Evolutionary conservation across 148 eudicot genomes (phyloP).

Genomic region (Arctostaphylos glauca): DNA sequence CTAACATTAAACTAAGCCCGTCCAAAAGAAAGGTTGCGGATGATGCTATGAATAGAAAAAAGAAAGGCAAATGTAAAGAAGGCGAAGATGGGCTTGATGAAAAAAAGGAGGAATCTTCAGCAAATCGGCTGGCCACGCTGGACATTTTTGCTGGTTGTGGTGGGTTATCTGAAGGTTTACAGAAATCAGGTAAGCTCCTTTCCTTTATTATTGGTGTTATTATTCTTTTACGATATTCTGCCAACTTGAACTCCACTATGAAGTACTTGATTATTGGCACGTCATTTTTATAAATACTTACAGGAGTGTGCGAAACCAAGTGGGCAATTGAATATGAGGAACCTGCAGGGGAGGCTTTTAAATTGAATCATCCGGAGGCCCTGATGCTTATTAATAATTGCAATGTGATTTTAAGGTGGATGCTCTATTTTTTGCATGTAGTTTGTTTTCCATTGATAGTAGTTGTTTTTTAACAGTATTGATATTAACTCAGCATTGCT

Average conservation of each 20-base stretch:
- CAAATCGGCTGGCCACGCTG: constrained; percentile 52
- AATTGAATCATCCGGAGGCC: constrained; percentile 80
- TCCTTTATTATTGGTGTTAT: not conserved
- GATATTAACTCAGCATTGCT: not conserved
- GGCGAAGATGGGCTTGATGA: constrained; percentile 44
- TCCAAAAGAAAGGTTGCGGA: constrained; percentile 32
- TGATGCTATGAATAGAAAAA: constrained; percentile 55
- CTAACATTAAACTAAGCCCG: constrained; percentile 47
- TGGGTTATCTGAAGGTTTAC: constrained; percentile 93
- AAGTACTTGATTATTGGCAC: constrained; percentile 9
- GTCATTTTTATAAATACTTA: constrained; percentile 17
- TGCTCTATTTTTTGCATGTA: not conserved
- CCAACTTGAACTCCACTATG: not conserved
- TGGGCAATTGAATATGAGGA: constrained; percentile 99
- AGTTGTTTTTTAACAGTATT: too few relatives aligned
- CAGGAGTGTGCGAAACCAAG: constrained; percentile 83
- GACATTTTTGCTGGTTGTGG: constrained; percentile 99
- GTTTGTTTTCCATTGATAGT: not conserved
- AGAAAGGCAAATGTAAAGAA: constrained; percentile 82
- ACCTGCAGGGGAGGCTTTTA: constrained; percentile 94
- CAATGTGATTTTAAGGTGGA: constrained; percentile 86
- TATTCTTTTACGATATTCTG: not conserved
- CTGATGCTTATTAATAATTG: constrained; percentile 73
- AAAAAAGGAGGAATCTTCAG: constrained; percentile 27
- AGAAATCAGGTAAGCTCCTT: constrained; percentile 59